Conservation (phyloP, 768 basidiomycete species). For the Galerina marginata region DNA sequence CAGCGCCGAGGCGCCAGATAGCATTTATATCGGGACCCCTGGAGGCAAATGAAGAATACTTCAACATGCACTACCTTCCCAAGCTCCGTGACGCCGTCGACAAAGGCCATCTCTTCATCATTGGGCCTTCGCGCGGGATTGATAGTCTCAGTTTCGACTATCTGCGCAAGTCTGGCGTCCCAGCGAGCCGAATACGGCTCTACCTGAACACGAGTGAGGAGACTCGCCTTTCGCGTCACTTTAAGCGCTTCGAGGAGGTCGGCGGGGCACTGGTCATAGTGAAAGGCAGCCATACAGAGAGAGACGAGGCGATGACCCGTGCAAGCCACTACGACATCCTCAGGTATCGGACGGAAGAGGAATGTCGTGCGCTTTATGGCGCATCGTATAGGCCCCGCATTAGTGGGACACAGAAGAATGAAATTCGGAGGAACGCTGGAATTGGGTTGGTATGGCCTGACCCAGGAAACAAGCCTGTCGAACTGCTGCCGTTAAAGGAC, state of each 20-base stretch:
- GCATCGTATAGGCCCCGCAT: conserved; percentile 24
- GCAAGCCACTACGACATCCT: conserved; percentile 36
- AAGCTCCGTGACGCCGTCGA: conserved; percentile 20
- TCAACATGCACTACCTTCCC: conserved; percentile 22
- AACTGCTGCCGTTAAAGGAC: no score
- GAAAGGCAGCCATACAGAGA: conserved; percentile 26
- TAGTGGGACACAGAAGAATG: conserved; percentile 33
- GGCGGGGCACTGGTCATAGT: conserved; percentile 26
- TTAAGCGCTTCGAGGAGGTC: conserved; percentile 18
- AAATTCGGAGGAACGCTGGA: conserved; percentile 29
- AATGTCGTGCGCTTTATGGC: conserved; percentile 27
- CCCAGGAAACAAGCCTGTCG: no score
- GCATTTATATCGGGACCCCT: conserved; percentile 21
- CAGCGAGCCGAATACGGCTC: conserved; percentile 21
- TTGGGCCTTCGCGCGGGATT: conserved; percentile 26
- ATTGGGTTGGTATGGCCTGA: conserved; percentile 20
- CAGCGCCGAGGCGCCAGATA: neutral
- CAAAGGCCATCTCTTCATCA: conserved; percentile 27
- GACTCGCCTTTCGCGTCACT: conserved; percentile 3
- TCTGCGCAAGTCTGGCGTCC: conserved; percentile 17
- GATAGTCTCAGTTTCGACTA: conserved; percentile 25
- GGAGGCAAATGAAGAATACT: conserved; percentile 20
- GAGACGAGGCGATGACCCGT: conserved; percentile 33
- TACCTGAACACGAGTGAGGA: conserved; percentile 25
- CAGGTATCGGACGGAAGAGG: conserved; percentile 31